phyloP scores from a whole-genome alignment of 805 yeast species.

The Candida hungchunana region DNA sequence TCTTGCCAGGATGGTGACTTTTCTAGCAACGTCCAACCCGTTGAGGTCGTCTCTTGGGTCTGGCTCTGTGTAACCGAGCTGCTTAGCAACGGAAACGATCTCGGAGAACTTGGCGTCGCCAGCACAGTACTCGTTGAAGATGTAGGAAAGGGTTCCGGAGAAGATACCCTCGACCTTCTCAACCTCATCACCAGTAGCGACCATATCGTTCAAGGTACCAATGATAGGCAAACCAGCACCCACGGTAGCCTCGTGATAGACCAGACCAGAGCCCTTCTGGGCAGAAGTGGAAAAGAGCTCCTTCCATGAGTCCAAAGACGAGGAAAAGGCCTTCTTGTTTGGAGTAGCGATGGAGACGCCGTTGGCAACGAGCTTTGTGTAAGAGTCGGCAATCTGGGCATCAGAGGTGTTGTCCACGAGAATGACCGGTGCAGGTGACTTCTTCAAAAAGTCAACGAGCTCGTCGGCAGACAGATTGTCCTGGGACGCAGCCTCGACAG shows the following conservation, averaged over 20 bases:
- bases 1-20: slow-evolving; percentile 94
- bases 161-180: slow-evolving; percentile 92
- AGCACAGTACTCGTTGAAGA: slow-evolving; percentile 89
- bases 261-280: slow-evolving; percentile 55
- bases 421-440: slow-evolving; percentile 70
- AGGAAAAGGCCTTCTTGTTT: slow-evolving; percentile 94
- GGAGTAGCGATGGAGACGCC: slow-evolving; percentile 97
- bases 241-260: slow-evolving; percentile 97
- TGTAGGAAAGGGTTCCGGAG: slow-evolving; percentile 92
- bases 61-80: slow-evolving; percentile 95
- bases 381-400: slow-evolving; percentile 67
- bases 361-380: slow-evolving; percentile 65
- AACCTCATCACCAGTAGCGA: slow-evolving; percentile 90
- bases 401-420: slow-evolving; percentile 94
- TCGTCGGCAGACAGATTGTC: slow-evolving; percentile 49
- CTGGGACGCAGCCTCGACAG: slow-evolving; percentile 41
- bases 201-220: slow-evolving; percentile 81
- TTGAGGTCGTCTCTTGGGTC: slow-evolving; percentile 99
- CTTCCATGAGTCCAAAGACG: slow-evolving; percentile 72
- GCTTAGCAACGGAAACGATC: slow-evolving; percentile 82
- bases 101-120: slow-evolving; percentile 77
- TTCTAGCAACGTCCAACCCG: slow-evolving; percentile 98
- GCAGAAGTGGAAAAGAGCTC: slow-evolving; percentile 56
- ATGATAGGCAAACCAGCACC: slow-evolving; percentile 98
- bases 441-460: slow-evolving; percentile 57